Conservation (phyloP, 2,329 filamentous ascomycete species). For the Byssoonygena ceratinophila region DNA sequence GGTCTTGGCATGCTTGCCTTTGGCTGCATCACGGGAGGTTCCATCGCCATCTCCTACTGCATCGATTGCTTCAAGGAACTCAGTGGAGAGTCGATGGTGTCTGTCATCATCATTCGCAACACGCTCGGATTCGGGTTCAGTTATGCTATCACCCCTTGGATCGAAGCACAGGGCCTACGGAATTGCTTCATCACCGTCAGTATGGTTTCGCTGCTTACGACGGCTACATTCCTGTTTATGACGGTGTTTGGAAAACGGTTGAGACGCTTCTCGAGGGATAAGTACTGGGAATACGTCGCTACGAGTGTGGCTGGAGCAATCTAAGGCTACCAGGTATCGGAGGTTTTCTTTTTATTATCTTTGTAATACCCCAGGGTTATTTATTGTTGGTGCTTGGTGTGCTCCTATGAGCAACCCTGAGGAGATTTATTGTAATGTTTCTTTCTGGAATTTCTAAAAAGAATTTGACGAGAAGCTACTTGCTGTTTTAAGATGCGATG, state of each 20-base stretch:
- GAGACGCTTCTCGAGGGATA: conserved; percentile 14
- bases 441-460: neutral
- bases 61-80: conserved; percentile 25
- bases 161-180: conserved; percentile 24
- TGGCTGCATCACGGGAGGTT: conserved; percentile 19
- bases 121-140: conserved; percentile 27
- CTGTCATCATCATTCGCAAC: conserved; percentile 33
- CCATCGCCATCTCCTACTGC: conserved; percentile 22
- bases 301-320: conserved; percentile 6
- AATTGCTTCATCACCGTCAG: conserved; percentile 28
- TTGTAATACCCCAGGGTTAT: neutral
- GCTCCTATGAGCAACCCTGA: neutral
- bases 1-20: conserved; percentile 25
- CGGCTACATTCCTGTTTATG: conserved; percentile 24
- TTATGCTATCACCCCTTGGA: conserved; percentile 31
- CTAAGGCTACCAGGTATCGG: neutral
- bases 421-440: neutral
- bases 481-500: too few relatives aligned
- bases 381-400: neutral
- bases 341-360: neutral
- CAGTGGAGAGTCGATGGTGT: conserved; percentile 24
- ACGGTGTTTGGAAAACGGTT: conserved; percentile 24
- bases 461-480: too few relatives aligned
- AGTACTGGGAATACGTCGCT: conserved; percentile 15
- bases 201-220: conserved; percentile 24